These are phyloP conservation scores for Brassica hybrid DNA, from an alignment of 441 rosid species.

Conservation along the genomic window DNA sequence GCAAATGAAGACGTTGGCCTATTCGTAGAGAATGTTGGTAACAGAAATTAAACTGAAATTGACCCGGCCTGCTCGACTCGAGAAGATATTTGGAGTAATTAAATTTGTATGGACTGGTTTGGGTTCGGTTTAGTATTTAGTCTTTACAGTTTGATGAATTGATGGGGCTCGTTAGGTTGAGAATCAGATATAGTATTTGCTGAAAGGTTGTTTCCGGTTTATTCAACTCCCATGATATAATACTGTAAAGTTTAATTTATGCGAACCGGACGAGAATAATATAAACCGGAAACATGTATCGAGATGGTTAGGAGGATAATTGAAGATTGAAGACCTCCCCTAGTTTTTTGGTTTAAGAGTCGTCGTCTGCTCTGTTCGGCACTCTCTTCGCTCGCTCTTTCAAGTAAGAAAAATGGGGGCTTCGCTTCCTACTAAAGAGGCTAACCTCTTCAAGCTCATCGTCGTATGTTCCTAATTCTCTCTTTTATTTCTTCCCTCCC, in stretches of 20 bases:
- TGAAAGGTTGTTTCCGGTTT: not conserved
- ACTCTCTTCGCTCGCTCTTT: conserved; percentile 29
- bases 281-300: conserved; percentile 25
- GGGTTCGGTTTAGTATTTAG: too few species aligned
- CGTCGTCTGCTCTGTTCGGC: conserved; percentile 36
- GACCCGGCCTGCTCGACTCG: too few species aligned
- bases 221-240: not conserved
- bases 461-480: conserved; percentile 65
- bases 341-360: conserved; percentile 6
- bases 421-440: conserved; percentile 98
- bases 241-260: not conserved
- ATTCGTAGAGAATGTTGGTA: too few species aligned
- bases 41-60: too few species aligned
- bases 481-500: too few species aligned
- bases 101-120: too few species aligned
- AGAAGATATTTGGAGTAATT: too few species aligned
- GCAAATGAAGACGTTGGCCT: too few species aligned
- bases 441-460: conserved; percentile 99
- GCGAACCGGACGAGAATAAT: not conserved
- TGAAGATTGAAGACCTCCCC: conserved; percentile 30
- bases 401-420: conserved; percentile 72
- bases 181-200: not conserved
- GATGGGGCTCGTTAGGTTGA: too few species aligned
- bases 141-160: too few species aligned
- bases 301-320: conserved; percentile 16